Base-by-base conservation (phyloP, 2,329 filamentous ascomycete genomes). In the Tolypocladium ophioglossoides region DNA sequence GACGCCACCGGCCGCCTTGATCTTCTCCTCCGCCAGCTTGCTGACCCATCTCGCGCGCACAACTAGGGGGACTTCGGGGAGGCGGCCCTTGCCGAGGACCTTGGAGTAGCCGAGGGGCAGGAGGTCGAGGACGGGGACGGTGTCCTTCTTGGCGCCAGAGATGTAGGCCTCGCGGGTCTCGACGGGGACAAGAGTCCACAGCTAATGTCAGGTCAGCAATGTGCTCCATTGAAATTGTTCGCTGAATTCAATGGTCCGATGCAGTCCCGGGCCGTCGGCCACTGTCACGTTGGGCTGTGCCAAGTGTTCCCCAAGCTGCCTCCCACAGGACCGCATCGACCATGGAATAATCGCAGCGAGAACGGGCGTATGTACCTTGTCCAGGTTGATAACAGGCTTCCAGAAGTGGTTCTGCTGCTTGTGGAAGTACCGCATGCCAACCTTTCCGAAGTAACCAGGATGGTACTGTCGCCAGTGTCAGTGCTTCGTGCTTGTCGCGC, bases 371-470 rank as follows among this genome's bases (percentile, higher is more conserved):
- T 67, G 63, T 73, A 92, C 88, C 88, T 97, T 99, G 79, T 97
- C 94, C 68, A 99, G 81, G 84, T 99, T 99, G 86, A 99, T 87
- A 68, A 90, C 84, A 64, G 94, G 94, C 82, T 96, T 96, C 94
- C 92, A 99, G 84, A 92, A 91, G 73, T 95, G 87, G 83, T 92
- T 92, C 71, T 85, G 83, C 72, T 89, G 86, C 79, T 94, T 91
- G 84, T 97, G 92, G 89, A 96, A 96, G 80, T 92, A 86, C 72
- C 89, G 82, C 88, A 92, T 92, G 79, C 88, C 87, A 67, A 92
- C 89, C 82, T 96, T 96, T 79, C 90, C 90, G 78, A 96, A 97
- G 89, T 97, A 97, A 90, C 94, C 94, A 61, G 92, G 91, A 74
- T 95, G 89, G 86, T 92, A 91, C 79, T 92, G 84, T 69, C 56